A percentile compares a stretch with the other conserved stretches of the same genome.
phyloP scores from a whole-genome alignment of 2,329 filamentous ascomycete species.

The Ceratocystis colombiana region DNA sequence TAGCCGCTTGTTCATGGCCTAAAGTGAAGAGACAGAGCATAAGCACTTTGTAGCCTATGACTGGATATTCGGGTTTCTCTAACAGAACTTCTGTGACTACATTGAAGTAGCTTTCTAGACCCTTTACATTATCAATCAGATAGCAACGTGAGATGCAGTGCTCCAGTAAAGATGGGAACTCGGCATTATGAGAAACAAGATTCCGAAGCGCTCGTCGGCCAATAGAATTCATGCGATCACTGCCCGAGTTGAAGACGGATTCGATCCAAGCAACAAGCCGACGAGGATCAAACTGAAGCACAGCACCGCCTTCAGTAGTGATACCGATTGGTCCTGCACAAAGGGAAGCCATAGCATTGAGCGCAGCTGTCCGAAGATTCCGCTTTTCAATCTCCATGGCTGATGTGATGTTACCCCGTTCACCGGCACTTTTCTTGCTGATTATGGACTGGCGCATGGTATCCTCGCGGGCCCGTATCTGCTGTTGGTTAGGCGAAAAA shows the following conservation, averaged over 20 bases:
- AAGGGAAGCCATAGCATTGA: conserved; percentile 90
- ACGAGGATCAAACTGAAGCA: conserved; percentile 81
- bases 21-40: conserved; percentile 84
- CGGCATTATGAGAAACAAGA: conserved; percentile 79
- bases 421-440: conserved; percentile 64
- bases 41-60: conserved; percentile 83
- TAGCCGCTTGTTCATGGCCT: conserved; percentile 80
- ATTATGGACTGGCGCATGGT: conserved; percentile 78
- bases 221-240: conserved; percentile 83
- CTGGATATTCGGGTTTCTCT: conserved; percentile 69
- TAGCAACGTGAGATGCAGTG: conserved; percentile 91
- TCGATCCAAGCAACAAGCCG: conserved; percentile 94
- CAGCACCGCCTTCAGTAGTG: conserved; percentile 76
- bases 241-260: conserved; percentile 82
- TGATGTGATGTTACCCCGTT: conserved; percentile 68
- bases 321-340: conserved; percentile 80
- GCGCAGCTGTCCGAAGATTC: conserved; percentile 76
- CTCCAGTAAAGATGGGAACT: conserved; percentile 74
- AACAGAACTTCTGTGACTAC: conserved; percentile 82
- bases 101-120: conserved; percentile 88
- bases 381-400: conserved; percentile 96
- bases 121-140: conserved; percentile 65
- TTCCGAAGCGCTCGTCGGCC: conserved; percentile 82
- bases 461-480: conserved; percentile 73
- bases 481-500: conserved; percentile 79